These are phyloP conservation scores for Achaetomium macrosporum DNA, from an alignment of 2,329 filamentous ascomycete species.

Conservation along the genomic window DNA sequence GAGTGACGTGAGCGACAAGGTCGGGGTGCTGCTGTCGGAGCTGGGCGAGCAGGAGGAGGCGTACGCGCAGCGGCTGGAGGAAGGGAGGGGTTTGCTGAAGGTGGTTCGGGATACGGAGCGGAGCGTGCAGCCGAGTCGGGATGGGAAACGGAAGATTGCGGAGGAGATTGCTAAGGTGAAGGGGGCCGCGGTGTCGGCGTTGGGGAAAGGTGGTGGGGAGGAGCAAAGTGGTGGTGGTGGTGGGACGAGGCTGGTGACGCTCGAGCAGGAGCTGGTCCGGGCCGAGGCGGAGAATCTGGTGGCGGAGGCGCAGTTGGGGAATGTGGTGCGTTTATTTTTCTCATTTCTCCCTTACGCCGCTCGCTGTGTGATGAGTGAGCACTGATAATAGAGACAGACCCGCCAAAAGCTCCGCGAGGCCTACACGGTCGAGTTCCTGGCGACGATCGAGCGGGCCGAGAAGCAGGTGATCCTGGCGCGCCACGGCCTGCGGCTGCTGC, in stretches of 20 bases:
- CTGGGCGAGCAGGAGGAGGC: conserved; percentile 89
- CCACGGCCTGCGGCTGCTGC: conserved; percentile 78
- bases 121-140: conserved; percentile 87
- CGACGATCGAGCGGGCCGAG: conserved; percentile 91
- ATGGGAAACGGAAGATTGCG: conserved; percentile 77
- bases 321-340: conserved; percentile 62
- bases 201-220: too few species aligned
- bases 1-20: conserved; percentile 89
- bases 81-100: conserved; percentile 77
- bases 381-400: conserved; percentile 51
- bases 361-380: neutral
- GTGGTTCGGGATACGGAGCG: conserved; percentile 91
- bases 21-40: conserved; percentile 86
- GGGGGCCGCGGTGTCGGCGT: conserved; percentile 66
- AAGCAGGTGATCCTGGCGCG: conserved; percentile 93
- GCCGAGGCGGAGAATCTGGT: conserved; percentile 95
- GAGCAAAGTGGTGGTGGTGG: too few species aligned
- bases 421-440: conserved; percentile 80
- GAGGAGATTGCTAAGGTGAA: conserved; percentile 92
- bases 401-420: conserved; percentile 95
- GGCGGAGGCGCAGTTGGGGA: conserved; percentile 92
- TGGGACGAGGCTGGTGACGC: conserved; percentile 62
- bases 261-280: conserved; percentile 94
- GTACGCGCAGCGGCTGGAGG: conserved; percentile 82
- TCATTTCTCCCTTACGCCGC: neutral